Percentiles rank a stretch among this genome's conserved stretches.
Evolutionary conservation across 352 stramenopile species (phyloP).

Genomic region (Globisporangium viniferum): DNA sequence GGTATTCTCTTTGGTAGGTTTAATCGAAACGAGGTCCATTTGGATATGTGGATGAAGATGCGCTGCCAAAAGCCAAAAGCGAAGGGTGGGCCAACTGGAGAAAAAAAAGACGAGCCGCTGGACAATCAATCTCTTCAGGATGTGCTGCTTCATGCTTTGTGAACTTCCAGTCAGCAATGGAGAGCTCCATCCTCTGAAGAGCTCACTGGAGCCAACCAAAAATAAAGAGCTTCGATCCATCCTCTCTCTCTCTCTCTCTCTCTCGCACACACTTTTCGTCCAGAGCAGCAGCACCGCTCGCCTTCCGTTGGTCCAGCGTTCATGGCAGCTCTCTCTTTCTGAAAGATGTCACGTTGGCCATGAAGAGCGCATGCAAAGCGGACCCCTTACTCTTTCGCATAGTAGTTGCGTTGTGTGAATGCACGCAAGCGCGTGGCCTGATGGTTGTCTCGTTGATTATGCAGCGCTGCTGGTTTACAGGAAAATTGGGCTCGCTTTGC

Average conservation of each 20-base stretch:
- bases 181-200: background rate
- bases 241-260: no score
- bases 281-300: background rate
- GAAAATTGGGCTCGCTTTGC: background rate
- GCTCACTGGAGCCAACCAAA: background rate
- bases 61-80: background rate
- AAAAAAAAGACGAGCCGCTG: slow-evolving; percentile 4
- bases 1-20: slow-evolving; percentile 8
- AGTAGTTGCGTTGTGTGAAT: background rate
- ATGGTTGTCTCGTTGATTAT: background rate
- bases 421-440: background rate
- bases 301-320: background rate
- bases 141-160: background rate
- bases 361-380: background rate
- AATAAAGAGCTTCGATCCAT: background rate
- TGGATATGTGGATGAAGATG: slow-evolving; percentile 11
- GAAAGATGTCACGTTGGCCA: background rate
- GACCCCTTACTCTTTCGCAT: background rate
- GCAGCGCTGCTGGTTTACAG: background rate
- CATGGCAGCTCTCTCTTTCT: background rate
- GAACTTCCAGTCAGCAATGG: background rate
- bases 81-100: background rate
- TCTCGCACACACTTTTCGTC: background rate
- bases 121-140: background rate
- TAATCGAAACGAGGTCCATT: background rate